A percentile compares a stretch with the other conserved stretches of the same genome.
Evolutionary conservation across 1,284 basidiomycete species (phyloP).

Genomic region (Puccinia triticina): DNA sequence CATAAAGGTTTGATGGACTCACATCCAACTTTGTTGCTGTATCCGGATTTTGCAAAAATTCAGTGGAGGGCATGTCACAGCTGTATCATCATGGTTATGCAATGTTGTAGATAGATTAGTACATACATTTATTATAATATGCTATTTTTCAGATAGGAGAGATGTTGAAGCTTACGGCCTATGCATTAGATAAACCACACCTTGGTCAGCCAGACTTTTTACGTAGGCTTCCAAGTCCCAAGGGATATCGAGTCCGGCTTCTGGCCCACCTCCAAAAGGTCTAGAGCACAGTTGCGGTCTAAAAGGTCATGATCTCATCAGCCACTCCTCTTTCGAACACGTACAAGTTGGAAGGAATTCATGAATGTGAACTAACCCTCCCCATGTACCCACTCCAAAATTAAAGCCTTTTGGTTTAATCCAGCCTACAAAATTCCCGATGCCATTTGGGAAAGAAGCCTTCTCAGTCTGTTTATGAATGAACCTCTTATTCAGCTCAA

Average conservation of each 20-base stretch:
- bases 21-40: conserved; percentile 17
- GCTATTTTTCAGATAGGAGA: no score
- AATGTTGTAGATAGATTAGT: no score
- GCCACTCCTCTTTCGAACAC: neutral
- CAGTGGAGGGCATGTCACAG: conserved; percentile 16
- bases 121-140: no score
- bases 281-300: neutral
- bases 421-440: neutral
- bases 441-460: neutral
- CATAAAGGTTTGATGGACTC: no score
- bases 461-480: neutral
- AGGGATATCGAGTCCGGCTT: neutral
- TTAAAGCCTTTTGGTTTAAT: neutral
- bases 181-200: conserved; percentile 15
- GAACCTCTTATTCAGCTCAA: neutral
- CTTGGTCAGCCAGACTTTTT: neutral
- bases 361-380: conserved; percentile 25
- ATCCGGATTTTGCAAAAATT: conserved; percentile 22
- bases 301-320: neutral
- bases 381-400: conserved; percentile 14
- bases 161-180: conserved; percentile 35
- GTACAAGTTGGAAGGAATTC: neutral
- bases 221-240: neutral
- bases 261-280: no score
- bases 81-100: no score